A percentile compares a stretch with the other conserved stretches of the same genome.
These are phyloP conservation scores for Fonsecaea nubica DNA, from an alignment of 2,329 filamentous ascomycete genomes.

Conservation along the genomic window DNA sequence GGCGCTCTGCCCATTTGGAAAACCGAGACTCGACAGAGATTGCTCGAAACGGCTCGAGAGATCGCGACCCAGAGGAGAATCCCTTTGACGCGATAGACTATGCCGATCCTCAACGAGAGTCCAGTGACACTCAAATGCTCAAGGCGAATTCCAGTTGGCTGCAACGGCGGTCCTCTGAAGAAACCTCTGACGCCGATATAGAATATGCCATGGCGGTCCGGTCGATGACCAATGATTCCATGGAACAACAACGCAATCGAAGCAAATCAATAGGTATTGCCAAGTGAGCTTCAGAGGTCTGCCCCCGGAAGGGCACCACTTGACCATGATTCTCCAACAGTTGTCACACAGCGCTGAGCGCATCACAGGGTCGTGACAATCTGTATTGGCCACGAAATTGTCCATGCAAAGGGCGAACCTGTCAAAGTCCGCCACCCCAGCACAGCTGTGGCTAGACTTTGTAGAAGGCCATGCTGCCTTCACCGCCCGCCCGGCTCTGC, in stretches of 20 bases:
- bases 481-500: not conserved
- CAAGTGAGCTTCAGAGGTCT: conserved; percentile 13
- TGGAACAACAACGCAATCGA: conserved; percentile 29
- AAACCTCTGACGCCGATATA: conserved; percentile 36
- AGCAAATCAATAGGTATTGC: conserved; percentile 24
- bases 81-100: conserved; percentile 35
- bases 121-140: conserved; percentile 35
- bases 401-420: not conserved
- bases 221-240: conserved; percentile 36
- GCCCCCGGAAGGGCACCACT: not conserved
- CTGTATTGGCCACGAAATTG: not conserved
- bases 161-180: conserved; percentile 29
- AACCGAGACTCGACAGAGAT: conserved; percentile 24
- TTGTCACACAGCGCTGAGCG: not conserved
- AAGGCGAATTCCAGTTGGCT: conserved; percentile 31
- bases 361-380: not conserved
- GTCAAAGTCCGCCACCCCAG: not conserved
- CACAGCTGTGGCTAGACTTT: not conserved
- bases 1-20: conserved; percentile 30
- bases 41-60: conserved; percentile 37
- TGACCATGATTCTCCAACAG: not conserved
- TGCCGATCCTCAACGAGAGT: conserved; percentile 33
- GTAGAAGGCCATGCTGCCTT: too few relatives aligned
- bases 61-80: conserved; percentile 39
- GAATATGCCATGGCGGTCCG: conserved; percentile 39